These are phyloP conservation scores for Acanthamoeba triangularis DNA, from an alignment of 208 protist species.

Conservation along the genomic window DNA sequence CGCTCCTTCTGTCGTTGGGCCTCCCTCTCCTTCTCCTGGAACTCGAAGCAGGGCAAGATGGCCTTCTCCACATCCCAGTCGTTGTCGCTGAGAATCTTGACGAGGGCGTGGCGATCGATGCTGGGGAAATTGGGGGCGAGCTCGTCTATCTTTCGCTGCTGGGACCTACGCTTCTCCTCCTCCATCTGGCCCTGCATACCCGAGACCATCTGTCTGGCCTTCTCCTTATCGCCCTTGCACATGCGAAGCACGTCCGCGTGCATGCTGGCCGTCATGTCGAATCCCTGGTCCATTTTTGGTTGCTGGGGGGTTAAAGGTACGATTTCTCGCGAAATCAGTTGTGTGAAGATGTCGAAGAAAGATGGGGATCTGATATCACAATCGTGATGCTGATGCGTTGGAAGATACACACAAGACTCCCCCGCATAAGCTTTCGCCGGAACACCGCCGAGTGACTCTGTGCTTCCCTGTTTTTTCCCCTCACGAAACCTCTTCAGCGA, in stretches of 20 bases:
- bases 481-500: too few relatives aligned
- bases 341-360: neutral
- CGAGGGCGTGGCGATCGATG: neutral
- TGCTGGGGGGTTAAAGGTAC: neutral
- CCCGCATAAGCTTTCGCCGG: too few relatives aligned
- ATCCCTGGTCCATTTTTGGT: neutral
- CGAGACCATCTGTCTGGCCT: neutral
- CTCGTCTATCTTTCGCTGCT: conserved; percentile 25
- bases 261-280: conserved; percentile 53
- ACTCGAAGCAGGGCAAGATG: conserved; percentile 46
- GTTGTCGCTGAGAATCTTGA: neutral
- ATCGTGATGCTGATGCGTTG: neutral
- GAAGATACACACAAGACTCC: too few relatives aligned
- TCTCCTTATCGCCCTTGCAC: conserved; percentile 56
- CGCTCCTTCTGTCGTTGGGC: neutral
- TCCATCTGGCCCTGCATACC: neutral
- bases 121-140: neutral
- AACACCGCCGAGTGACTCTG: too few relatives aligned
- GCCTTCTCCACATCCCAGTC: conserved; percentile 70
- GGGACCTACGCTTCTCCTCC: conserved; percentile 10
- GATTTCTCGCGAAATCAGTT: neutral
- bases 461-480: too few relatives aligned
- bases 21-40: conserved; percentile 38
- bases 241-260: conserved; percentile 2
- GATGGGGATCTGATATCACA: neutral